Evolutionary conservation across 2,329 filamentous ascomycete genomes (phyloP).

Genomic region (Chrysoporthe austroafricana): DNA sequence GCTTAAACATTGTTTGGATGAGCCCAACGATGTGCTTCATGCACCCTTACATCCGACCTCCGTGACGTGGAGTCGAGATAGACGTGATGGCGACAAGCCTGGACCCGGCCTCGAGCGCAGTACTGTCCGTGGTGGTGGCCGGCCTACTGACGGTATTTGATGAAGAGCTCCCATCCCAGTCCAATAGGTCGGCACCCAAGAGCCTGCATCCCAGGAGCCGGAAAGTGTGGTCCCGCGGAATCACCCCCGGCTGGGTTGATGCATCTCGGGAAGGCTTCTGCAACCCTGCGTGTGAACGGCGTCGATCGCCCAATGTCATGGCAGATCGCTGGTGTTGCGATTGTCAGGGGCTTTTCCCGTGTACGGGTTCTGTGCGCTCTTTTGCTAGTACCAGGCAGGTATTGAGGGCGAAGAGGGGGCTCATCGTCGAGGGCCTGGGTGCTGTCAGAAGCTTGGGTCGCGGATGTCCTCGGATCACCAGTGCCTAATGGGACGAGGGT

Average conservation of each 20-base stretch:
- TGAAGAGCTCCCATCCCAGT: conserved; percentile 21
- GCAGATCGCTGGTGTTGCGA: conserved; percentile 8
- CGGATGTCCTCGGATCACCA: neutral
- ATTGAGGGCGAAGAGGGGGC: neutral
- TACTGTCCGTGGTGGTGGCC: conserved; percentile 16
- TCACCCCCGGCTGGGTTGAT: conserved; percentile 15
- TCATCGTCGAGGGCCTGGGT: neutral
- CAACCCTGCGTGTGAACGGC: conserved; percentile 21
- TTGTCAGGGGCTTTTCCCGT: conserved; percentile 7
- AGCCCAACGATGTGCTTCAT: conserved; percentile 8
- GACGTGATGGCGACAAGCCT: neutral
- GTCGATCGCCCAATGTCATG: conserved; percentile 20
- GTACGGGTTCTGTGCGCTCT: neutral
- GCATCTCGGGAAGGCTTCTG: conserved; percentile 27
- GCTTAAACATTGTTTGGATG: neutral
- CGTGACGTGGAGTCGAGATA: conserved; percentile 14
- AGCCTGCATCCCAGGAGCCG: conserved; percentile 22
- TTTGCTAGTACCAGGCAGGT: neutral
- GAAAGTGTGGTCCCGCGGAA: conserved; percentile 19
- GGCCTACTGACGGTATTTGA: conserved; percentile 15
- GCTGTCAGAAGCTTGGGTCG: neutral
- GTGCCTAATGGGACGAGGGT: neutral
- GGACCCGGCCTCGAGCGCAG: neutral
- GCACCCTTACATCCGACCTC: neutral
- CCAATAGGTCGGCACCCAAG: conserved; percentile 13